These are phyloP conservation scores for Microbotryum scabiosae DNA, from an alignment of 1,284 basidiomycete species.

Conservation along the genomic window DNA sequence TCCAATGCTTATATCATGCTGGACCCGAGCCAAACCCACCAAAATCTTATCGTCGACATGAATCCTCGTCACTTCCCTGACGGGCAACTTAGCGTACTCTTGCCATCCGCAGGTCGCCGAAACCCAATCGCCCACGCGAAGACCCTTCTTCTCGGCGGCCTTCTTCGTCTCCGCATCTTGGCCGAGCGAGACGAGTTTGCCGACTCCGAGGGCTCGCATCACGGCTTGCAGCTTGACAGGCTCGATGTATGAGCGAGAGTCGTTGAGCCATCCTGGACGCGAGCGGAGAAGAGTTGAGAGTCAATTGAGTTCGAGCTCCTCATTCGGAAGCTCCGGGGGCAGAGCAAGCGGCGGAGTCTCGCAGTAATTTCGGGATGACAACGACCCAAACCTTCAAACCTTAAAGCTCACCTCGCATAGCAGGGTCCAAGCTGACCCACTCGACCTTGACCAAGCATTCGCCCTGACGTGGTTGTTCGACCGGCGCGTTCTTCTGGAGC, in stretches of 20 bases:
- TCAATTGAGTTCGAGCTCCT: not conserved
- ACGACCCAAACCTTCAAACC: no score
- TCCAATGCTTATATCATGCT: conserved; percentile 13
- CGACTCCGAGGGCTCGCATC: conserved; percentile 32
- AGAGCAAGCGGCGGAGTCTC: not conserved
- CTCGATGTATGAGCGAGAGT: conserved; percentile 27
- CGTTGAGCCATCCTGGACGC: conserved; percentile 32
- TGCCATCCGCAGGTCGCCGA: conserved; percentile 20
- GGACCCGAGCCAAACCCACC: not conserved
- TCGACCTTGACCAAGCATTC: conserved; percentile 37
- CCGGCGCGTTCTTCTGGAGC: conserved; percentile 24
- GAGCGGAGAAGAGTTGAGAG: not conserved
- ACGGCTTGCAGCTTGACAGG: conserved; percentile 29
- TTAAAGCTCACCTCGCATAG: conserved; percentile 22
- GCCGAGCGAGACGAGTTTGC: conserved; percentile 17
- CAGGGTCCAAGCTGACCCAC: conserved; percentile 38
- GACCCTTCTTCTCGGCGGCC: not conserved
- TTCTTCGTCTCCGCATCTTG: not conserved
- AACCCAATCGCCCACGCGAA: conserved; percentile 27
- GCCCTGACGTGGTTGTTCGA: conserved; percentile 30
- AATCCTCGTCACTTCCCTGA: conserved; percentile 27
- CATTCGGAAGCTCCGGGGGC: not conserved
- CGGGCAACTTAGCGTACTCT: conserved; percentile 25
- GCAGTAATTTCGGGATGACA: no score
- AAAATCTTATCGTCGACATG: conserved; percentile 2